A percentile compares a stretch with the other conserved stretches of the same genome.
Evolutionary conservation across 345 rosid genomes (phyloP).

Genomic region (Firmiana major): DNA sequence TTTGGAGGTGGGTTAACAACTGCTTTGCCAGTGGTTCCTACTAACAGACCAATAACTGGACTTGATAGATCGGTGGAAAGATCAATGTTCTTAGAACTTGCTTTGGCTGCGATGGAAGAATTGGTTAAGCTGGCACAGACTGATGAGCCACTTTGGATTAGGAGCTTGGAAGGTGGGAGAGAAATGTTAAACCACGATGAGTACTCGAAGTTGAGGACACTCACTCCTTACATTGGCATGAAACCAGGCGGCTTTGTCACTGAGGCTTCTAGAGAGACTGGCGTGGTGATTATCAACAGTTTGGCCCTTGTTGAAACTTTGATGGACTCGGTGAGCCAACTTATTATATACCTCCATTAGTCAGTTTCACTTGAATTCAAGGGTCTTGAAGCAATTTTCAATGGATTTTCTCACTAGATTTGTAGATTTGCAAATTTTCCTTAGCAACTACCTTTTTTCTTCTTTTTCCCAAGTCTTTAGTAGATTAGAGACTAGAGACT

Average conservation of each 20-base stretch:
- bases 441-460: not conserved
- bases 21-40: slow-evolving; percentile 32
- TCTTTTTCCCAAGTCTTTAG: not conserved
- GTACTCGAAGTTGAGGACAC: slow-evolving; percentile 48
- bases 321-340: slow-evolving; percentile 80
- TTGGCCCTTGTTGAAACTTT: slow-evolving; percentile 85
- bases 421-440: not conserved
- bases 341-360: slow-evolving; percentile 4
- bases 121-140: slow-evolving; percentile 74
- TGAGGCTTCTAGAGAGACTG: slow-evolving; percentile 86
- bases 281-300: slow-evolving; percentile 82
- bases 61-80: slow-evolving; percentile 54
- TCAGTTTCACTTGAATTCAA: not conserved
- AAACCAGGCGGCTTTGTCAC: slow-evolving; percentile 67
- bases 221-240: slow-evolving; percentile 62
- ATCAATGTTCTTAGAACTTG: slow-evolving; percentile 75
- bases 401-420: not conserved
- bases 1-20: slow-evolving; percentile 47
- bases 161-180: slow-evolving; percentile 54
- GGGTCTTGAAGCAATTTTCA: not conserved
- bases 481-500: not conserved
- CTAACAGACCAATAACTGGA: slow-evolving; percentile 40
- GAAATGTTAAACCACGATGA: slow-evolving; percentile 67
- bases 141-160: slow-evolving; percentile 78
- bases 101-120: slow-evolving; percentile 85